Percentiles rank a stretch among this genome's conserved stretches.
These are phyloP conservation scores for Talaromyces stipitatus DNA, from an alignment of 495 filamentous ascomycete species.

Conservation along the genomic window DNA sequence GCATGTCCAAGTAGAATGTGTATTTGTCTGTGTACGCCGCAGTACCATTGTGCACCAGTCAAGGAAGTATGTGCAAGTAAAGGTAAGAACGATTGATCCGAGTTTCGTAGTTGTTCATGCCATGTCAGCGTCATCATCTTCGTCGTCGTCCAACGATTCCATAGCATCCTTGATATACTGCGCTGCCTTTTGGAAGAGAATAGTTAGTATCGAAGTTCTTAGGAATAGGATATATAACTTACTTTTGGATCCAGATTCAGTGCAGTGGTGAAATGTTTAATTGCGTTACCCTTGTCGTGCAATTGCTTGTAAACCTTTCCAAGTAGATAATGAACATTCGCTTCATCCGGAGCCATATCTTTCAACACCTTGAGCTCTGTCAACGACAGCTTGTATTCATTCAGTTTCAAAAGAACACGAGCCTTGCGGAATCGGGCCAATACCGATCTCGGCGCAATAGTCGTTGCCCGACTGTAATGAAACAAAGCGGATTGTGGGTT, in stretches of 20 bases:
- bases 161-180: slow-evolving; percentile 89
- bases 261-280: slow-evolving; percentile 88
- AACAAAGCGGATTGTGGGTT: slow-evolving; percentile 67
- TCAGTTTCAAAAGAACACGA: slow-evolving; percentile 72
- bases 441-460: slow-evolving; percentile 71
- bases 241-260: slow-evolving; percentile 97
- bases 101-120: slow-evolving; percentile 15
- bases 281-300: slow-evolving; percentile 69
- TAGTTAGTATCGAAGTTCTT: slow-evolving; percentile 14
- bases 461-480: slow-evolving; percentile 72
- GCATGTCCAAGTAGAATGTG: slow-evolving; percentile 3
- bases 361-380: slow-evolving; percentile 75
- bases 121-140: slow-evolving; percentile 63
- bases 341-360: slow-evolving; percentile 86
- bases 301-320: slow-evolving; percentile 80
- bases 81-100: too few species aligned
- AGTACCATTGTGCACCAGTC: background rate
- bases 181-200: slow-evolving; percentile 54
- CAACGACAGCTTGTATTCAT: slow-evolving; percentile 60
- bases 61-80: slow-evolving; percentile 3
- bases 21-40: background rate
- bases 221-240: slow-evolving; percentile 14
- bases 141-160: slow-evolving; percentile 79
- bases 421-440: slow-evolving; percentile 88
- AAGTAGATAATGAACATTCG: slow-evolving; percentile 89